phyloP scores from a whole-genome alignment of 1,284 basidiomycete species.

The Abortiporus biennis region DNA sequence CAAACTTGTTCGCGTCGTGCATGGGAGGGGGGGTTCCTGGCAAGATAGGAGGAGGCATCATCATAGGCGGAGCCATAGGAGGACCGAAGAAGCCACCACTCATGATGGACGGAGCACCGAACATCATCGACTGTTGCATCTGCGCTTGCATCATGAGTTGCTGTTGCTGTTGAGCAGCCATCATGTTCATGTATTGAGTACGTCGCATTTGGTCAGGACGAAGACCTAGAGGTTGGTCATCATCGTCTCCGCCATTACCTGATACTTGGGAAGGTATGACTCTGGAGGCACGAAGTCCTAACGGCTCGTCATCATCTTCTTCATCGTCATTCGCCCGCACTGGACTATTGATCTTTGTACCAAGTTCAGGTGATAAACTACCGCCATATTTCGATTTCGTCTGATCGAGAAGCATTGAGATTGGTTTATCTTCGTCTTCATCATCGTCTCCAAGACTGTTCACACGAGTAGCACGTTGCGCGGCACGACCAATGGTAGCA shows the following conservation, averaged over 20 bases:
- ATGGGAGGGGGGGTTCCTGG: constrained; percentile 50
- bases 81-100: constrained; percentile 47
- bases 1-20: constrained; percentile 59
- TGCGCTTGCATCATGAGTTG: constrained; percentile 71
- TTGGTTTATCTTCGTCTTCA: constrained; percentile 71
- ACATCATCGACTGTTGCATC: constrained; percentile 68
- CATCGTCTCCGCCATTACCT: constrained; percentile 29
- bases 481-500: constrained; percentile 47
- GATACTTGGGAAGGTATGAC: constrained; percentile 18
- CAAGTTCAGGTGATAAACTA: constrained; percentile 24
- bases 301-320: constrained; percentile 66
- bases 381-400: constrained; percentile 40
- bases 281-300: constrained; percentile 56
- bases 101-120: constrained; percentile 42
- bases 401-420: constrained; percentile 55
- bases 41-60: constrained; percentile 45
- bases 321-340: constrained; percentile 32
- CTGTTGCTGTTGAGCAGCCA: constrained; percentile 50
- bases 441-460: constrained; percentile 37
- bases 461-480: constrained; percentile 32
- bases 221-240: constrained; percentile 53
- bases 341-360: constrained; percentile 14
- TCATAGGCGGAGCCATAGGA: constrained; percentile 25
- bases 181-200: constrained; percentile 65
- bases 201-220: constrained; percentile 73